Base-by-base conservation (phyloP, 2,329 filamentous ascomycete genomes). In the Apiospora malaysiana region DNA sequence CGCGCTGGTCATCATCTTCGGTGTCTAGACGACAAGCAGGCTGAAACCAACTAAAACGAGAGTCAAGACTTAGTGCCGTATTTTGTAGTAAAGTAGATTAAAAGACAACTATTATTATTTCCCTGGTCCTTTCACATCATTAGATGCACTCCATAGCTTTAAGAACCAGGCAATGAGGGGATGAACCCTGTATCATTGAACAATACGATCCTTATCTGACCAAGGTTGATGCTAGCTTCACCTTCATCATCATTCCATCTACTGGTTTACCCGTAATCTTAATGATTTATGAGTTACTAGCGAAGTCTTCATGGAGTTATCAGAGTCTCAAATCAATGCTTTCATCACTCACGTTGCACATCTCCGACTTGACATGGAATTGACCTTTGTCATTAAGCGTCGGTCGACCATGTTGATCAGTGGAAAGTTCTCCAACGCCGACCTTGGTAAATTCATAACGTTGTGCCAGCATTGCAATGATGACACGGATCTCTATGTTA, bases 401-500 rank as follows among this genome's bases (percentile, higher is more conserved):
- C 12, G 47, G 68, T 27, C 32, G 46, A 27, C 37, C 56, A 5
- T 27, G 75, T 27, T 72, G 59, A 14, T 56, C 25, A 21, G 21
- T 18, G 27, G 16, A 18, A 18, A 56, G 14, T 27, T 56, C 51
- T 14, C 63, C 37, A 9, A 43, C 3, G 14, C 63, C 27, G 32
- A 42, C 49, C 23, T 51, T 51, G n/a, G 59, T 78, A 51, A 90
- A 84, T 42, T 89, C 87, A 49, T 88, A 87, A 14, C 82, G 81
- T 42, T 86, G 76, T 0, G 85, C 76, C 1, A 84, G 82, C 74
- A 89, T 78, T 4, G 86, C 83, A 18, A 88, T 74, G 4, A 86
- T 83, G 68, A 86, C 80, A 71, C 83, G 84, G 40, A 86, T 80
- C 78, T 90, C 85, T 43, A 87, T 81, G 77, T 87, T 82, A 2